These are phyloP conservation scores for Artemisia tridentata DNA, from an alignment of 129 eudicot species.

Conservation along the genomic window DNA sequence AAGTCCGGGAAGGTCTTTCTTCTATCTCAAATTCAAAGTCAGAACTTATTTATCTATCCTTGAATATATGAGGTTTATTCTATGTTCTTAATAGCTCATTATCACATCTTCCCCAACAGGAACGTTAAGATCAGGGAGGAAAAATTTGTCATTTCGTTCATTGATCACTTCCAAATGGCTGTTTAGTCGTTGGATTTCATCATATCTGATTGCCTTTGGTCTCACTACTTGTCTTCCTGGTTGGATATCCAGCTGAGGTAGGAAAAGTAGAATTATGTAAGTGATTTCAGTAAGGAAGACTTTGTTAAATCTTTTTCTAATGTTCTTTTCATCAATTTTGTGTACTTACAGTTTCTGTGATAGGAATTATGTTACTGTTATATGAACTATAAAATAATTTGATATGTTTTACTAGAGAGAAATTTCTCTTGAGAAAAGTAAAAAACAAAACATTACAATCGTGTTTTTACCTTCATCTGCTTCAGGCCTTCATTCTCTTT, in stretches of 20 bases:
- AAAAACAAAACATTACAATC: no score
- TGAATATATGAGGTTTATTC: slow-evolving; percentile 28
- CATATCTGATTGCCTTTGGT: not conserved
- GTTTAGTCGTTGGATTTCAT: slow-evolving; percentile 11
- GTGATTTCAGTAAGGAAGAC: not conserved
- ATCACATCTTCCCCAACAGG: slow-evolving; percentile 35
- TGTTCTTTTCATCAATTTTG: no score
- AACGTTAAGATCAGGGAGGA: slow-evolving; percentile 43
- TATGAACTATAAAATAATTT: not conserved
- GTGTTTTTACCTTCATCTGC: slow-evolving; percentile 30
- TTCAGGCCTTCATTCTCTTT: slow-evolving; percentile 32
- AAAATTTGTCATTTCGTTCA: slow-evolving; percentile 18
- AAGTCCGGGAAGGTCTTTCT: slow-evolving; percentile 8
- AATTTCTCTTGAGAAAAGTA: no score
- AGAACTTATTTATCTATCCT: slow-evolving; percentile 35
- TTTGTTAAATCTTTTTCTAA: not conserved
- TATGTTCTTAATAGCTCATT: slow-evolving; percentile 30
- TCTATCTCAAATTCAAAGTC: slow-evolving; percentile 25
- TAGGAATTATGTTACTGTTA: no score
- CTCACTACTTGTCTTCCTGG: slow-evolving; percentile 13
- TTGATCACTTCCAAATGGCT: slow-evolving; percentile 13
- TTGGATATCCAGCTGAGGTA: slow-evolving; percentile 26
- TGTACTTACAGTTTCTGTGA: no score
- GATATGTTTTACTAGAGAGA: not conserved
- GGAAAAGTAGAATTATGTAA: slow-evolving; percentile 9